Evolutionary conservation across 78 protist genomes (phyloP).

Genomic region (Dictyostelium discoideum): dicty_2.7 NC_007088.5:871001-871500

Average conservation of each 20-base stretch:
- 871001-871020: constrained; percentile 6
- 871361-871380: constrained; percentile 81
- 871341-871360: constrained; percentile 56
- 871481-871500: constrained; percentile 88
- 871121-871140: constrained; percentile 27
- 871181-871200: constrained; percentile 8
- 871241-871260: not conserved
- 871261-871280: not conserved
- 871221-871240: not conserved
- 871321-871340: constrained; percentile 27
- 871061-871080: not conserved
- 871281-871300: not conserved
- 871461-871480: constrained; percentile 88
- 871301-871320: not conserved
- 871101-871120: constrained; percentile 50
- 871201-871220: not conserved
- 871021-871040: not conserved
- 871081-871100: not conserved
- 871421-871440: constrained; percentile 82
- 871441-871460: constrained; percentile 80
- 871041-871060: not conserved
- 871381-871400: constrained; percentile 85
- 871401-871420: constrained; percentile 90
- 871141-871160: not conserved
- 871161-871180: constrained; percentile 7